Percentiles rank a stretch among this genome's conserved stretches.
Conservation (phyloP, 257 asterid species). For the Coffea eugenioides region DNA sequence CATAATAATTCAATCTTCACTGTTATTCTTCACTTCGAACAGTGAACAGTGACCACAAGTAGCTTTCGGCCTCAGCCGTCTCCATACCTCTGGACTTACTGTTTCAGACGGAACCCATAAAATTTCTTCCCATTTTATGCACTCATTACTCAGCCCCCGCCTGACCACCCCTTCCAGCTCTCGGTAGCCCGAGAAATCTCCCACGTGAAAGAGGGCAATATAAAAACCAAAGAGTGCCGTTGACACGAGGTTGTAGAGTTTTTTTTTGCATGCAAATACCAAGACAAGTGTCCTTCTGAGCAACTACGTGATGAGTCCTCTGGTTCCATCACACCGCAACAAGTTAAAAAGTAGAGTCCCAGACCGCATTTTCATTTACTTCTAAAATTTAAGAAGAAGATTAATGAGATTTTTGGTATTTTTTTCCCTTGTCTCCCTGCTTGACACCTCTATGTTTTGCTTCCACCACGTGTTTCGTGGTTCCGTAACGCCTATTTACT, state of each 20-base stretch:
- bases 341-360: slow-evolving; percentile 5
- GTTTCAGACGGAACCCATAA: slow-evolving; percentile 25
- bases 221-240: slow-evolving; percentile 2
- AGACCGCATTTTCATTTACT: not conserved
- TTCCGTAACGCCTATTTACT: slow-evolving; percentile 21
- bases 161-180: slow-evolving; percentile 11
- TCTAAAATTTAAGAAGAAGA: not conserved
- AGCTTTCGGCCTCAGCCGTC: slow-evolving; percentile 1
- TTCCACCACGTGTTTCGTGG: slow-evolving; percentile 57
- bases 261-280: slow-evolving; percentile 27
- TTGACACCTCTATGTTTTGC: slow-evolving; percentile 35
- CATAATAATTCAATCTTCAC: not conserved
- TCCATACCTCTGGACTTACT: slow-evolving; percentile 38
- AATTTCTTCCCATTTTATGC: slow-evolving; percentile 10
- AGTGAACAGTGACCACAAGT: slow-evolving; percentile 13
- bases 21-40: slow-evolving; percentile 15
- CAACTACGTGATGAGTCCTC: slow-evolving; percentile 1
- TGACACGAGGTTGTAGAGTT: slow-evolving; percentile 8
- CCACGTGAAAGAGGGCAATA: slow-evolving; percentile 24
- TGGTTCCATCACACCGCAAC: slow-evolving; percentile 30
- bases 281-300: slow-evolving; percentile 35
- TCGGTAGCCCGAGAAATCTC: slow-evolving; percentile 11
- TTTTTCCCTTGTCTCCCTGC: slow-evolving; percentile 12
- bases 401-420: not conserved
- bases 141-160: slow-evolving; percentile 11